Conservation (phyloP, 345 rosid genomes). For the Citrus mangshanensis region DNA sequence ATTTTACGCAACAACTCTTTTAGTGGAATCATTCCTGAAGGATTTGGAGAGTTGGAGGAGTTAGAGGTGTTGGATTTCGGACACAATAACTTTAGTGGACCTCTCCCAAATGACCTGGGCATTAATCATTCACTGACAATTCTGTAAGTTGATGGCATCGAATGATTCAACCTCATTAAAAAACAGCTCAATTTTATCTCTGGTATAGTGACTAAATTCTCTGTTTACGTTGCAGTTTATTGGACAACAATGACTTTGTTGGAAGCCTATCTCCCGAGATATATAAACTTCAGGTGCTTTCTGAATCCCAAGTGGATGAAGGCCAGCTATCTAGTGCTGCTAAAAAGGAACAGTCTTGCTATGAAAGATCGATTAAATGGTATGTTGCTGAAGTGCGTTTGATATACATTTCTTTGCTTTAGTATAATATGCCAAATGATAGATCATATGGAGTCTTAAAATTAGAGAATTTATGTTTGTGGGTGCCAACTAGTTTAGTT, state of each 20-base stretch:
- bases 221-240: slow-evolving; percentile 34
- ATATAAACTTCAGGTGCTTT: slow-evolving; percentile 25
- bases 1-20: slow-evolving; percentile 65
- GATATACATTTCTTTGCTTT: background rate
- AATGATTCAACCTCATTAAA: background rate
- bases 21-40: slow-evolving; percentile 53
- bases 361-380: slow-evolving; percentile 17
- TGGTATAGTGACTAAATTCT: slow-evolving; percentile 1
- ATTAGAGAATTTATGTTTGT: too few species aligned
- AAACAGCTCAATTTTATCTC: background rate
- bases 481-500: too few species aligned
- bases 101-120: slow-evolving; percentile 45
- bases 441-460: background rate
- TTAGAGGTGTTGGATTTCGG: slow-evolving; percentile 68
- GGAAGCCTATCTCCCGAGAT: slow-evolving; percentile 40
- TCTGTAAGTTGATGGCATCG: slow-evolving; percentile 37
- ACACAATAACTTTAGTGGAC: slow-evolving; percentile 56
- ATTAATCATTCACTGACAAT: slow-evolving; percentile 43
- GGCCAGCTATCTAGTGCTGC: slow-evolving; percentile 26
- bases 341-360: slow-evolving; percentile 27
- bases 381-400: slow-evolving; percentile 10
- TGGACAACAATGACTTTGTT: slow-evolving; percentile 58
- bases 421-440: background rate
- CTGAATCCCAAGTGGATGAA: slow-evolving; percentile 51
- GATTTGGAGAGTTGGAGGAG: slow-evolving; percentile 47